phyloP scores from a whole-genome alignment of 495 filamentous ascomycete species.

The Evansstolkia leycettana region DNA sequence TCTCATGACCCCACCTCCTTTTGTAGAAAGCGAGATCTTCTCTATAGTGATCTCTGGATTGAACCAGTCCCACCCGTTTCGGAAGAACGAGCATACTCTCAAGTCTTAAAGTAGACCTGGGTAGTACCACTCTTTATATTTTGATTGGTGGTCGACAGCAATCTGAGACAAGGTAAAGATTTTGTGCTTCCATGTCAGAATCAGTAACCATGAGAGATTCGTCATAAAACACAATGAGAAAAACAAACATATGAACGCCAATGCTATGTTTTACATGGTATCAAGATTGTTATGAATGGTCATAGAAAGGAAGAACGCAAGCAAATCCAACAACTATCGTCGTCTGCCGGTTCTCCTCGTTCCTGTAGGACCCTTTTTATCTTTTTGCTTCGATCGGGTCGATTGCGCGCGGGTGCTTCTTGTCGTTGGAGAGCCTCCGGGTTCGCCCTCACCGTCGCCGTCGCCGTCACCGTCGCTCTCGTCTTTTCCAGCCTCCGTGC shows the following conservation, averaged over 20 bases:
- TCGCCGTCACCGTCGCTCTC: slow-evolving; percentile 23
- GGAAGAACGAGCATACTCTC: too few relatives aligned
- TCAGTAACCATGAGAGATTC: too few relatives aligned
- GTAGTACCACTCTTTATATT: too few relatives aligned
- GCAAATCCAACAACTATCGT: slow-evolving; percentile 11
- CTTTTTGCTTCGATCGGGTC: slow-evolving; percentile 26
- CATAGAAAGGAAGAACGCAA: slow-evolving; percentile 1
- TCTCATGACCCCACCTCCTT: not conserved
- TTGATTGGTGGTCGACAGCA: too few relatives aligned
- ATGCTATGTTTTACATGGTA: slow-evolving; percentile 11
- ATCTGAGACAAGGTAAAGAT: too few relatives aligned
- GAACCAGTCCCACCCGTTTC: too few relatives aligned
- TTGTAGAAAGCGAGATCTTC: too few relatives aligned
- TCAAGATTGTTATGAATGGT: slow-evolving; percentile 6
- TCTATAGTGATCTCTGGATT: too few relatives aligned
- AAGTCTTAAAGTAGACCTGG: too few relatives aligned
- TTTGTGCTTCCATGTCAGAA: too few relatives aligned
- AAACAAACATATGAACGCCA: too few relatives aligned
- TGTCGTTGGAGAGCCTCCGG: slow-evolving; percentile 21
- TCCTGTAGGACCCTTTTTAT: slow-evolving; percentile 17
- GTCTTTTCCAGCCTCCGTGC: slow-evolving; percentile 14
- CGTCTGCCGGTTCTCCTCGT: slow-evolving; percentile 26
- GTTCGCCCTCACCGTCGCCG: slow-evolving; percentile 26
- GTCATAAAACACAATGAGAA: too few relatives aligned
- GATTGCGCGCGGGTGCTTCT: slow-evolving; percentile 29